phyloP scores from a whole-genome alignment of 164 flowering plant species.

The Platanus orientalis region DNA sequence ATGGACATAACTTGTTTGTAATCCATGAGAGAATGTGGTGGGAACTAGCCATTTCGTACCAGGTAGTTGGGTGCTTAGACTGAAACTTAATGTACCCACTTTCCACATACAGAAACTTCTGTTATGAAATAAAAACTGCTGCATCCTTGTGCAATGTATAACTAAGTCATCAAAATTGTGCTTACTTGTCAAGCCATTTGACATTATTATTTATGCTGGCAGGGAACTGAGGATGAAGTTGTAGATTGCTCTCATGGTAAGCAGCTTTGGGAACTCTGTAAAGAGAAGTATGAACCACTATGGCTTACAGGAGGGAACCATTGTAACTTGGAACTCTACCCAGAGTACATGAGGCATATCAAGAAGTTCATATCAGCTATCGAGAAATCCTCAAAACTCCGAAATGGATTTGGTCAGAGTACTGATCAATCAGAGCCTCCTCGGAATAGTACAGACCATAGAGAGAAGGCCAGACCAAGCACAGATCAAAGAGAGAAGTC shows the following conservation, averaged over 20 bases:
- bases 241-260: conserved; percentile 71
- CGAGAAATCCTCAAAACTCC: conserved; percentile 33
- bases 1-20: background rate
- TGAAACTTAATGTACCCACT: no score
- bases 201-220: conserved; percentile 8
- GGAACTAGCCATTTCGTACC: background rate
- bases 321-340: conserved; percentile 60
- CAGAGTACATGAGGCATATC: conserved; percentile 58
- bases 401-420: conserved; percentile 12
- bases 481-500: conserved; percentile 49
- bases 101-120: no score
- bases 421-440: conserved; percentile 22
- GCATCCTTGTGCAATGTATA: background rate
- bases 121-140: no score
- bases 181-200: background rate
- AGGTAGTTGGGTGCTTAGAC: background rate
- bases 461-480: conserved; percentile 35
- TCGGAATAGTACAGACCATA: conserved; percentile 17
- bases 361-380: conserved; percentile 58
- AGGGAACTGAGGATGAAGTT: conserved; percentile 76
- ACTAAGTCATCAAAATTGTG: background rate
- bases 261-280: conserved; percentile 68
- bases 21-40: background rate
- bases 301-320: conserved; percentile 67
- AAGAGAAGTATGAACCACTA: conserved; percentile 68